Conservation (phyloP, 768 basidiomycete genomes). For the Sporobolomyces pararoseus region DNA sequence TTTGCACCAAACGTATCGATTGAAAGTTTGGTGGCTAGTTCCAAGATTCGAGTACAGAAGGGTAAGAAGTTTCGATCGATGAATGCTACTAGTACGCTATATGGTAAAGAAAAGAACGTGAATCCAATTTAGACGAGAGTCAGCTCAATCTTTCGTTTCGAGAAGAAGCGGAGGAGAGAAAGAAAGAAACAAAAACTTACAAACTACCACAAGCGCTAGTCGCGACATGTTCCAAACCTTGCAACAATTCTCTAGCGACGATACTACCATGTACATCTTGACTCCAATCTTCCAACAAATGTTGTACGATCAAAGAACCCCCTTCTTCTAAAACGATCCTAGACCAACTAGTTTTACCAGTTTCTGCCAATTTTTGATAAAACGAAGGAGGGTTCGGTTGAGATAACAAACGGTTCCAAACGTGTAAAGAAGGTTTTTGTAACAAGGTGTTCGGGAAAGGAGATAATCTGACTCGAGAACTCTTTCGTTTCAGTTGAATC, state of each 20-base stretch:
- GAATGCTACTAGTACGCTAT: slow-evolving; percentile 5
- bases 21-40: slow-evolving; percentile 4
- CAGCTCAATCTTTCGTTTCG: background rate
- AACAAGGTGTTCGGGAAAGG: slow-evolving; percentile 17
- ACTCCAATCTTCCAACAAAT: slow-evolving; percentile 37
- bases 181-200: background rate
- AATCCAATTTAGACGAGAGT: background rate
- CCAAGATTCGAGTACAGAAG: slow-evolving; percentile 21
- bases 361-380: slow-evolving; percentile 22
- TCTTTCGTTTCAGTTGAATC: background rate
- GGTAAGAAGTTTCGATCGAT: slow-evolving; percentile 27
- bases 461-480: slow-evolving; percentile 14
- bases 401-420: slow-evolving; percentile 35
- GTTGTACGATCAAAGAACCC: slow-evolving; percentile 33
- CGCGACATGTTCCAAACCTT: background rate
- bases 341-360: slow-evolving; percentile 12
- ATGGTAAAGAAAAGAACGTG: too few species aligned
- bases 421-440: slow-evolving; percentile 23
- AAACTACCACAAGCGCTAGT: background rate
- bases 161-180: too few species aligned
- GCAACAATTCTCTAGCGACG: slow-evolving; percentile 25
- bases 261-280: background rate
- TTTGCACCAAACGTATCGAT: slow-evolving; percentile 30
- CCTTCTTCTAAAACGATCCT: slow-evolving; percentile 30
- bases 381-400: slow-evolving; percentile 27